phyloP scores from a whole-genome alignment of 352 stramenopile genomes.

The Chrysophaeum taylorii region DNA sequence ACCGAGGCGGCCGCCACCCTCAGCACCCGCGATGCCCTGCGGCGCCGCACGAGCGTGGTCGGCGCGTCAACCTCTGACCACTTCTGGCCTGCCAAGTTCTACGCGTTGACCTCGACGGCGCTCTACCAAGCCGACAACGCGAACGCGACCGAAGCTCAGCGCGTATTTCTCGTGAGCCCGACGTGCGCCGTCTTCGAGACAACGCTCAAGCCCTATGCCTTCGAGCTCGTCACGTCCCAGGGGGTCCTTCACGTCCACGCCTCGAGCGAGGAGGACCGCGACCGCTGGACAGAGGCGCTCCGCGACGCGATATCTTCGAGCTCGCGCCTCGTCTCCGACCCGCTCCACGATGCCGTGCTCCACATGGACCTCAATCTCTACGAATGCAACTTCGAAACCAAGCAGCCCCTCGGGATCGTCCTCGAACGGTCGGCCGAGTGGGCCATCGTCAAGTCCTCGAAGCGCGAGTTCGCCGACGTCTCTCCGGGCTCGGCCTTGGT shows the following conservation, averaged over 20 bases:
- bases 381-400: slow-evolving; percentile 33
- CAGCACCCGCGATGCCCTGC: too few relatives aligned
- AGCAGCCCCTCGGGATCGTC: slow-evolving; percentile 32
- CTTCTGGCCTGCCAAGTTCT: slow-evolving; percentile 18
- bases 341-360: slow-evolving; percentile 22
- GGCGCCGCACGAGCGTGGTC: too few relatives aligned
- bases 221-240: slow-evolving; percentile 27
- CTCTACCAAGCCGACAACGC: slow-evolving; percentile 16
- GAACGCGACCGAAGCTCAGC: not conserved
- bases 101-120: slow-evolving; percentile 9
- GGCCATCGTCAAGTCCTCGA: slow-evolving; percentile 35
- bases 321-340: slow-evolving; percentile 24
- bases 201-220: slow-evolving; percentile 29
- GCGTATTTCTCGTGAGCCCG: slow-evolving; percentile 14
- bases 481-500: slow-evolving; percentile 27
- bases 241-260: slow-evolving; percentile 26
- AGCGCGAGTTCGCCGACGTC: slow-evolving; percentile 27
- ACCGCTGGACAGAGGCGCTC: slow-evolving; percentile 28
- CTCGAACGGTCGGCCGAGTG: slow-evolving; percentile 32
- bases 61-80: too few relatives aligned
- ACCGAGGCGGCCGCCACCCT: not conserved
- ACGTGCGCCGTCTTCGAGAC: slow-evolving; percentile 35
- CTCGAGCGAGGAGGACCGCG: slow-evolving; percentile 5
- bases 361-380: slow-evolving; percentile 30
- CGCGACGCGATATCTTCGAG: slow-evolving; percentile 26